Conservation (phyloP, 2,329 filamentous ascomycete genomes). For the Cercospora zeina region DNA sequence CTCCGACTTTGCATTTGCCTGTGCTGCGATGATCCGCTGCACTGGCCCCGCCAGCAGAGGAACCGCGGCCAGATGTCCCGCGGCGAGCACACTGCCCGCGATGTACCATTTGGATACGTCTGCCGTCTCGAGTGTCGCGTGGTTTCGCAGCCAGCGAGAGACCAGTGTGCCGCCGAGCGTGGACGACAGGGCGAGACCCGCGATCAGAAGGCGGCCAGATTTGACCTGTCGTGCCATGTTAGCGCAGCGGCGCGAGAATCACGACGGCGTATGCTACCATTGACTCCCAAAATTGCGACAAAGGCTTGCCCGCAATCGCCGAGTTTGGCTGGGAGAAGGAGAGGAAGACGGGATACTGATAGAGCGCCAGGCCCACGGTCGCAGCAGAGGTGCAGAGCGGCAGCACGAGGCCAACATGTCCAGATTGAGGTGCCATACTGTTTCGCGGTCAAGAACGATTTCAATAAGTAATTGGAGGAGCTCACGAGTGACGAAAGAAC, state of each 20-base stretch:
- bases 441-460: not conserved
- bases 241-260: not conserved
- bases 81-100: conserved; percentile 33
- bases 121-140: conserved; percentile 27
- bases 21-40: conserved; percentile 28
- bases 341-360: conserved; percentile 36
- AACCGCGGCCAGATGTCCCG: conserved; percentile 33
- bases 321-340: conserved; percentile 29
- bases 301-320: conserved; percentile 31
- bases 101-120: conserved; percentile 35
- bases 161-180: conserved; percentile 29
- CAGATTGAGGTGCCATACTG: conserved; percentile 32
- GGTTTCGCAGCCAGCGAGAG: conserved; percentile 33
- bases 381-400: conserved; percentile 37
- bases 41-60: conserved; percentile 31
- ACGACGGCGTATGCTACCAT: conserved; percentile 18
- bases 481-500: not conserved
- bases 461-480: not conserved
- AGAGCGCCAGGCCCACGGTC: conserved; percentile 36
- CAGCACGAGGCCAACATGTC: conserved; percentile 36
- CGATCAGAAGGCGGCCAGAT: conserved; percentile 29
- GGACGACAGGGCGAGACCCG: conserved; percentile 25
- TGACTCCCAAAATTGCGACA: conserved; percentile 34
- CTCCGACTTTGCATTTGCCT: conserved; percentile 14
- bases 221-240: conserved; percentile 22